Evolutionary conservation across 2,329 filamentous ascomycete species (phyloP).

Genomic region (Penicillium decumbens): DNA sequence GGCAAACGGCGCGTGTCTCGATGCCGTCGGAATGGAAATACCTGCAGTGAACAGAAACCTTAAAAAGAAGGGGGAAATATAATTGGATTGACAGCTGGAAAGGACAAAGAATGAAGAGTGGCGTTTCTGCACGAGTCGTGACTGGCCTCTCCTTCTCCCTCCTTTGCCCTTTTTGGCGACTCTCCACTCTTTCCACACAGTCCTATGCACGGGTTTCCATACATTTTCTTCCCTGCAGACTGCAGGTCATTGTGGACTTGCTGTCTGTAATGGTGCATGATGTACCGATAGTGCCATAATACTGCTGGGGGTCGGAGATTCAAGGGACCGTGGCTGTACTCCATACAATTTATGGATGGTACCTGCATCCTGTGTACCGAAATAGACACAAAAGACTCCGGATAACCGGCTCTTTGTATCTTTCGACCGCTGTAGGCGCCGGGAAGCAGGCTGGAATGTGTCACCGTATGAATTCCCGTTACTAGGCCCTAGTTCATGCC

Average conservation of each 20-base stretch:
- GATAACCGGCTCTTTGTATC: neutral
- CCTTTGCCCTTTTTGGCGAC: conserved; percentile 19
- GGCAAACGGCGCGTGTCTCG: conserved; percentile 7
- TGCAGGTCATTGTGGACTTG: conserved; percentile 15
- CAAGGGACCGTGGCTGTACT: conserved; percentile 7
- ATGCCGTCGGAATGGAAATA: conserved; percentile 6
- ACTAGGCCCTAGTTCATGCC: conserved; percentile 19
- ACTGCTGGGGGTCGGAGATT: neutral
- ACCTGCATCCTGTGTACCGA: conserved; percentile 5
- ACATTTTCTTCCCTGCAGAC: conserved; percentile 21
- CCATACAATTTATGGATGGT: conserved; percentile 1
- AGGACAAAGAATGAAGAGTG: conserved; percentile 15
- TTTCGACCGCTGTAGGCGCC: conserved; percentile 6
- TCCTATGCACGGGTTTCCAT: conserved; percentile 15
- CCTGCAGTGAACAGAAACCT: neutral
- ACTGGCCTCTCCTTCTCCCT: conserved; percentile 6
- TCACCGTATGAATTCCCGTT: conserved; percentile 21
- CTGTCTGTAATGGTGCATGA: neutral
- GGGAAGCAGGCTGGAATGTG: conserved; percentile 20
- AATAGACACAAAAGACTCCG: conserved; percentile 1
- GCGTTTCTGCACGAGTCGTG: conserved; percentile 15
- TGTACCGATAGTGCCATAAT: neutral
- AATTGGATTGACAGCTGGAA: neutral
- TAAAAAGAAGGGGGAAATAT: neutral
- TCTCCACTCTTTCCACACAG: neutral